Conservation (phyloP, 2,329 filamentous ascomycete species). For the Cadophora sp. region DNA sequence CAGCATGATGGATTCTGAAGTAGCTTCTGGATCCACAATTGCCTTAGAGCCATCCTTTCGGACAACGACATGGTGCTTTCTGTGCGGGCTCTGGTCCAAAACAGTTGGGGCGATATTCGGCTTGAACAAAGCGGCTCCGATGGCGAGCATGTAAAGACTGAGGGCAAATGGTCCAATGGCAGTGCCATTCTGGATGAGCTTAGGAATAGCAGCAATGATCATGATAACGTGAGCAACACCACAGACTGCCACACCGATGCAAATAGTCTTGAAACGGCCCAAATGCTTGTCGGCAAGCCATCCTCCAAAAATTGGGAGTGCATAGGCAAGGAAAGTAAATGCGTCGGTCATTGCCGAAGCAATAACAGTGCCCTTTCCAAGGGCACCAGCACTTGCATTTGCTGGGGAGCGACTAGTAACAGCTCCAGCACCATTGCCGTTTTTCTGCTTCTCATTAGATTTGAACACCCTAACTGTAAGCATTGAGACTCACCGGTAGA, state of each 20-base stretch:
- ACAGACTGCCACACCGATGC: constrained; percentile 53
- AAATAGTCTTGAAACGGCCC: constrained; percentile 71
- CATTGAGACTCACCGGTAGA: constrained; percentile 50
- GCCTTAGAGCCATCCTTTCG: constrained; percentile 63
- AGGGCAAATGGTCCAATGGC: constrained; percentile 47
- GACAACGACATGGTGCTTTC: constrained; percentile 51
- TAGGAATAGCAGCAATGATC: constrained; percentile 39
- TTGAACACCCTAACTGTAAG: constrained; percentile 30
- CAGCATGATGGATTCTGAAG: constrained; percentile 65
- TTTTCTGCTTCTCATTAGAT: constrained; percentile 46
- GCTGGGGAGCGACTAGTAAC: constrained; percentile 29
- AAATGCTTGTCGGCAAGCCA: constrained; percentile 64
- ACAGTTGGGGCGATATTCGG: constrained; percentile 70
- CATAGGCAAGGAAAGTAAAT: constrained; percentile 57
- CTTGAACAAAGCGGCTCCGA: constrained; percentile 65
- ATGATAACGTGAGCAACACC: constrained; percentile 59
- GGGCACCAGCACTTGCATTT: constrained; percentile 55
- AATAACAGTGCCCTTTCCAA: constrained; percentile 61
- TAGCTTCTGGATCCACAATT: constrained; percentile 64
- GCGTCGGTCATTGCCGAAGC: constrained; percentile 59
- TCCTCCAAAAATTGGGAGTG: constrained; percentile 57
- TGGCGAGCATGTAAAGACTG: constrained; percentile 34
- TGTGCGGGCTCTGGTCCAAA: constrained; percentile 59
- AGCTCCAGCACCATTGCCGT: constrained; percentile 40
- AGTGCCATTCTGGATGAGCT: constrained; percentile 42